phyloP scores from a whole-genome alignment of 2,329 filamentous ascomycete species.

The Epichloe scottii region DNA sequence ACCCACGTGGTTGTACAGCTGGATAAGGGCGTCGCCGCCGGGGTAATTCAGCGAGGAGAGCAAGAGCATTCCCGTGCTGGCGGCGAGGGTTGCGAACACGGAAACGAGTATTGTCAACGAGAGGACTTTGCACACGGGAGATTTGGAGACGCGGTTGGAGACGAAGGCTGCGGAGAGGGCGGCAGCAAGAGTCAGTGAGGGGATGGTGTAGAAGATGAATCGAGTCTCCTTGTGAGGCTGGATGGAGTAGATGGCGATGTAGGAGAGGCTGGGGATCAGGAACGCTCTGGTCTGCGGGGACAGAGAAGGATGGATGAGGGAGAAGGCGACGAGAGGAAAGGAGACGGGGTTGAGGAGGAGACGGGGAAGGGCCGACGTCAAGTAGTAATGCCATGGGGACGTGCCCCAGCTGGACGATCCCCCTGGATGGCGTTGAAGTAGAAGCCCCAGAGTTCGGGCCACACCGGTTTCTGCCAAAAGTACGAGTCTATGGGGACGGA shows the following conservation, averaged over 20 bases:
- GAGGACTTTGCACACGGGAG: slow-evolving; percentile 38
- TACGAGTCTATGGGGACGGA: slow-evolving; percentile 77
- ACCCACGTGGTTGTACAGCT: slow-evolving; percentile 29
- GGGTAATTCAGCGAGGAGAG: slow-evolving; percentile 89
- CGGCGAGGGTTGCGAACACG: slow-evolving; percentile 43
- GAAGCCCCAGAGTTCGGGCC: slow-evolving; percentile 86
- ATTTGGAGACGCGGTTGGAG: slow-evolving; percentile 53
- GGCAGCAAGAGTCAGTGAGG: slow-evolving; percentile 65
- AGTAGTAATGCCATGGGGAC: slow-evolving; percentile 78
- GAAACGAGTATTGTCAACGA: slow-evolving; percentile 46
- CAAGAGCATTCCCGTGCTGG: slow-evolving; percentile 56
- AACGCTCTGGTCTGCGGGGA: slow-evolving; percentile 32
- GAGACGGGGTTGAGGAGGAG: slow-evolving; percentile 70
- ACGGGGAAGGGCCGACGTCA: slow-evolving; percentile 66
- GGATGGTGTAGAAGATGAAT: slow-evolving; percentile 83
- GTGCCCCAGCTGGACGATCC: slow-evolving; percentile 81
- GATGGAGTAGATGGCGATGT: slow-evolving; percentile 68
- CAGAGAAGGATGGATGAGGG: slow-evolving; percentile 36
- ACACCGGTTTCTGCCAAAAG: slow-evolving; percentile 80
- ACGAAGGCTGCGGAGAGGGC: slow-evolving; percentile 62
- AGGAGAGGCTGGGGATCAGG: slow-evolving; percentile 55
- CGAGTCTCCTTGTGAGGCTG: slow-evolving; percentile 94
- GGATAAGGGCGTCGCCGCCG: slow-evolving; percentile 63
- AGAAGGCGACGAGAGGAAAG: slow-evolving; percentile 40
- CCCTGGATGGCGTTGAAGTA: slow-evolving; percentile 82